A percentile compares a stretch with the other conserved stretches of the same genome.
Conservation (phyloP, 1,284 basidiomycete species). For the Cutaneotrichosporon daszewskae region DNA sequence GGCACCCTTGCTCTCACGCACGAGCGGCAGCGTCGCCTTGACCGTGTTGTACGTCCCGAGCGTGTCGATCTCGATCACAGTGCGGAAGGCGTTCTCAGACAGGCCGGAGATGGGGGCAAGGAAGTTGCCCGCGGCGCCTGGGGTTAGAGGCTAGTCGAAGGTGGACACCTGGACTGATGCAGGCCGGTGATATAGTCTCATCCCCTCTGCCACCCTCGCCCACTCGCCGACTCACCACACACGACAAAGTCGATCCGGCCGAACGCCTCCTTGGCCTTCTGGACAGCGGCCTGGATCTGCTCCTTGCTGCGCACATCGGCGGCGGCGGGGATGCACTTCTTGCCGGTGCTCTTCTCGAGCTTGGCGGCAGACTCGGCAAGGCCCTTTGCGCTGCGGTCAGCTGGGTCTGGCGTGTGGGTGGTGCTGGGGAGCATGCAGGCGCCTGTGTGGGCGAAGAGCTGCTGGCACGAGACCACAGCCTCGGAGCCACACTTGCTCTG, state of each 20-base stretch:
- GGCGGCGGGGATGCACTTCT: constrained; percentile 64
- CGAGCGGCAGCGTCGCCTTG: constrained; percentile 74
- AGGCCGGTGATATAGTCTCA: too few relatives aligned
- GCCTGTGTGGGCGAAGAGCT: too few relatives aligned
- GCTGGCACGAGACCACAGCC: too few relatives aligned
- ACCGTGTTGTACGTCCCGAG: constrained; percentile 91
- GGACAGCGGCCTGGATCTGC: constrained; percentile 68
- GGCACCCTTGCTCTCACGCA: constrained; percentile 67
- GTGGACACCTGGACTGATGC: too few relatives aligned
- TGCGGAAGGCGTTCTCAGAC: constrained; percentile 82
- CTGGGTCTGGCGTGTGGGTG: too few relatives aligned
- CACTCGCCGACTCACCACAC: constrained; percentile 67
- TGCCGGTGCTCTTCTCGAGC: constrained; percentile 64
- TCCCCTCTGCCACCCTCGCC: too few relatives aligned
- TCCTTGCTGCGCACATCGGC: constrained; percentile 79
- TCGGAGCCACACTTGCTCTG: too few relatives aligned
- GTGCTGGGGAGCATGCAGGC: too few relatives aligned
- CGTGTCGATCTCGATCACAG: constrained; percentile 90
- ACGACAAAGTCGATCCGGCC: constrained; percentile 93
- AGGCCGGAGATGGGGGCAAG: constrained; percentile 72
- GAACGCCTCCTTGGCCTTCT: constrained; percentile 66
- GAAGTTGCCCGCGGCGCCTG: constrained; percentile 86
- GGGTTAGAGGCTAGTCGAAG: not conserved
- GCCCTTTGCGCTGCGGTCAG: constrained; percentile 60
- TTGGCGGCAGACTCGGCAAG: constrained; percentile 65